Conservation (phyloP, 169 alveolate genomes). For the Miamiensis avidus region DNA sequence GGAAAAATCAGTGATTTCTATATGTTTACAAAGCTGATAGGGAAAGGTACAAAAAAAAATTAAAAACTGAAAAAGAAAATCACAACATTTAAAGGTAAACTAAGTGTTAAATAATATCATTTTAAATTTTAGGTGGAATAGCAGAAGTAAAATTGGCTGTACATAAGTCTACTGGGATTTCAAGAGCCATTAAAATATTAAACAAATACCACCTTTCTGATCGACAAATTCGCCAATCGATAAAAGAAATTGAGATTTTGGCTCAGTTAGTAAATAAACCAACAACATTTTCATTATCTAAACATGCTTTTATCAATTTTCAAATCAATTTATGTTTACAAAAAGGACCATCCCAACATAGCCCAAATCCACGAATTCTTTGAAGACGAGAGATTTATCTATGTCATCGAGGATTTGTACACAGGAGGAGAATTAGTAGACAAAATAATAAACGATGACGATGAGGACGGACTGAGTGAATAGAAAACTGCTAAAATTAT, state of each 20-base stretch:
- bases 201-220: not conserved
- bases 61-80: too few species aligned
- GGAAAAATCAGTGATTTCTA: not conserved
- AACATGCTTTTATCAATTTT: too few species aligned
- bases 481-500: constrained; percentile 74
- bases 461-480: constrained; percentile 85
- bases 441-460: constrained; percentile 58
- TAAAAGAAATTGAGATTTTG: not conserved
- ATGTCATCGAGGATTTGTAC: constrained; percentile 63
- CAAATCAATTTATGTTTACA: not conserved
- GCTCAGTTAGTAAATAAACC: not conserved
- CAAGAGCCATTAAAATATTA: not conserved
- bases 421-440: constrained; percentile 93
- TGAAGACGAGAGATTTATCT: constrained; percentile 44
- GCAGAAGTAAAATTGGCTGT: not conserved
- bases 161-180: not conserved
- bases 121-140: not conserved
- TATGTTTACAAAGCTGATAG: not conserved
- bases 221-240: not conserved
- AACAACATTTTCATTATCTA: too few species aligned
- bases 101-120: too few species aligned
- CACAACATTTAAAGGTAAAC: too few species aligned
- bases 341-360: constrained; percentile 58
- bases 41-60: not conserved
- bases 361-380: constrained; percentile 53